Percentiles rank a stretch among this genome's conserved stretches.
Conservation (phyloP, 345 rosid species). For the Adansonia digitata region DNA sequence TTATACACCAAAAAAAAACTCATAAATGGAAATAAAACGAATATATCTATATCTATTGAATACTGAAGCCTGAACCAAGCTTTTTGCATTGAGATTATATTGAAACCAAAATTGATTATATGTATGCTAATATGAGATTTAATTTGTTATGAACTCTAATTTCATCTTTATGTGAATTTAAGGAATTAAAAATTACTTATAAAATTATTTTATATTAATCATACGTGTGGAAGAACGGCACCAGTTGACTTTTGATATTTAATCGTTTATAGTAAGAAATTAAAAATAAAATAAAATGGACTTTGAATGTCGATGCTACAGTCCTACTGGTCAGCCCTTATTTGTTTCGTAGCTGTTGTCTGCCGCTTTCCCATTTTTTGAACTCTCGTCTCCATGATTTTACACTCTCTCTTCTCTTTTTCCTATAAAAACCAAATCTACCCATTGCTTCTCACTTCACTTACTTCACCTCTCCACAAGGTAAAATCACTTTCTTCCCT, state of each 20-base stretch:
- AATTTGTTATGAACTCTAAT: no score
- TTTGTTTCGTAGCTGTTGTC: constrained; percentile 58
- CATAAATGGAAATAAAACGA: no score
- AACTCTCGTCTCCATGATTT: constrained; percentile 9
- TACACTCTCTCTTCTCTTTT: neutral
- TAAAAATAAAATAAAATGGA: neutral
- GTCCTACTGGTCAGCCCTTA: constrained; percentile 13
- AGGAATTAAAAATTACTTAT: no score
- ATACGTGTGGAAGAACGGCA: constrained; percentile 2
- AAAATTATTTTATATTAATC: no score
- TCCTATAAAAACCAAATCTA: constrained; percentile 22
- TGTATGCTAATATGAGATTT: no score
- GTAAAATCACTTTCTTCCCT: neutral
- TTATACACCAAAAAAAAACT: no score
- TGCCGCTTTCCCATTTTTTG: constrained; percentile 51
- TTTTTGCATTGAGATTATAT: no score
- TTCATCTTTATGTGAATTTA: neutral
- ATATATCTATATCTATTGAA: no score
- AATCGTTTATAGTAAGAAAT: neutral
- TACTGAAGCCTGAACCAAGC: no score
- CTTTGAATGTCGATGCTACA: neutral
- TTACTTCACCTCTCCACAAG: neutral
- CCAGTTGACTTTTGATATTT: neutral
- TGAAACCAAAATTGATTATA: no score
- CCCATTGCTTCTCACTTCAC: neutral